Evolutionary conservation across 495 filamentous ascomycete genomes (phyloP), one percentile per base, ranked within the genome.

Genomic region (Astrothelium subdiscretum): DNA sequence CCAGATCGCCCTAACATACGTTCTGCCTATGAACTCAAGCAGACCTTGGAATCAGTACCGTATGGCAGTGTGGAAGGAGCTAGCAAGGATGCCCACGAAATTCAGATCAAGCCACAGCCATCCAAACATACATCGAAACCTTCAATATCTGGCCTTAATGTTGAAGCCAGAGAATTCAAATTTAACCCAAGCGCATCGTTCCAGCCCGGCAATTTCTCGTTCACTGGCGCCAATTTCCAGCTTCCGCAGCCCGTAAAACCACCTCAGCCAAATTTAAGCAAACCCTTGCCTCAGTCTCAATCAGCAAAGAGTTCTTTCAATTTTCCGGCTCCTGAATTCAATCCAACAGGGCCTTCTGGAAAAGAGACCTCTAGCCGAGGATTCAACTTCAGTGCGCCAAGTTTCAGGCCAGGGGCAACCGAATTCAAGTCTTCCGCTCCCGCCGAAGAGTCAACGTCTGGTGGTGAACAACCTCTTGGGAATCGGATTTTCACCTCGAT

Each of bases 131-230:
- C 11, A 20, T 26, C 24, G 48, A 54, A 54, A 15, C 48, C 48
- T 5, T 54, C 48, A 29, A 26, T 54, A 22, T 91, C 90, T 0
- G 89, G 84, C 62, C 77, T 96, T 54, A 97, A 98, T 65, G 89
- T 91, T 42, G 85, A 84, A 60, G 92, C 94, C 0, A 87, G 88
- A 58, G 90, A 92, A 67, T 97, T 97, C 72, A 89, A 85, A 65
- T 87, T 88, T 71, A 85, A 94, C 62, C 89, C 89, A 3, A 76
- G 74, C 20, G 84, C 73, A 59, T 72, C 81, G 1, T 88, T 88
- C 70, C 78, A 77, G 40, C 81, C 89, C 1, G 77, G 78, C n/a
- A 76, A 79, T 43, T 76, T 79, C 35, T 68, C 78, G 10, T 88
- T 87, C 62, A 76, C 77, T 40, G 75, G 75, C 57, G 81, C 75